A percentile compares a stretch with the other conserved stretches of the same genome.
phyloP scores from a whole-genome alignment of 768 basidiomycete species.

The Sporobolomyces roseus region DNA sequence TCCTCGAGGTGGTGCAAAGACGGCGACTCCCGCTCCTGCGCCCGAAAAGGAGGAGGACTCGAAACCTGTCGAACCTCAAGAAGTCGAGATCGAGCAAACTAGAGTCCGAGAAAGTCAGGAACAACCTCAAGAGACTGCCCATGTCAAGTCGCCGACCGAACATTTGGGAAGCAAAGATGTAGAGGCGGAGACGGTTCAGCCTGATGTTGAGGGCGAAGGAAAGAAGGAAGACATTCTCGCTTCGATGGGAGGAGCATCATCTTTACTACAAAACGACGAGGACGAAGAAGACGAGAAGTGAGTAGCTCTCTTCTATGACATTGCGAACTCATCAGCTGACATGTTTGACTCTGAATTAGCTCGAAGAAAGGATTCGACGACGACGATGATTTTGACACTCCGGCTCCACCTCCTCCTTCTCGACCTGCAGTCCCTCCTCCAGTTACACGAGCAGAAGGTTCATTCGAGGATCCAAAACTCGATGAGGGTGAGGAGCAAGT shows the following conservation, averaged over 20 bases:
- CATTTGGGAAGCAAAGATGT: neutral
- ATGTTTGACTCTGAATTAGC: neutral
- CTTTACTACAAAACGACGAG: slow-evolving; percentile 3
- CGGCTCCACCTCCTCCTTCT: slow-evolving; percentile 13
- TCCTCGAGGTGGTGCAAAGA: neutral
- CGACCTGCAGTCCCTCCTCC: slow-evolving; percentile 6
- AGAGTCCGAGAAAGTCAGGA: neutral
- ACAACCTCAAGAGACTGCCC: neutral
- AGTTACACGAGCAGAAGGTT: neutral
- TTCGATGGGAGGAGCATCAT: slow-evolving; percentile 10
- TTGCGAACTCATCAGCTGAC: neutral
- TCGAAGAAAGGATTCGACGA: too few relatives aligned
- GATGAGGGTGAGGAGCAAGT: slow-evolving; percentile 6
- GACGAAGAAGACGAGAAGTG: slow-evolving; percentile 2
- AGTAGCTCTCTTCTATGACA: too few relatives aligned
- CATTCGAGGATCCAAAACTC: slow-evolving; percentile 3
- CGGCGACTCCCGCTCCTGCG: neutral
- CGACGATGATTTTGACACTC: slow-evolving; percentile 27
- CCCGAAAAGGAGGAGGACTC: too few relatives aligned
- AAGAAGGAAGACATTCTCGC: slow-evolving; percentile 15
- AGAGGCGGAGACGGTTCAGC: neutral
- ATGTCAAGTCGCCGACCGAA: neutral
- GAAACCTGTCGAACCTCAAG: neutral
- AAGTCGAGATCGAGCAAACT: neutral
- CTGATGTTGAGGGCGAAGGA: neutral